A percentile compares a stretch with the other conserved stretches of the same genome.
Evolutionary conservation across 2,329 filamentous ascomycete species (phyloP).

Genomic region (Cryphonectria carpinicola): DNA sequence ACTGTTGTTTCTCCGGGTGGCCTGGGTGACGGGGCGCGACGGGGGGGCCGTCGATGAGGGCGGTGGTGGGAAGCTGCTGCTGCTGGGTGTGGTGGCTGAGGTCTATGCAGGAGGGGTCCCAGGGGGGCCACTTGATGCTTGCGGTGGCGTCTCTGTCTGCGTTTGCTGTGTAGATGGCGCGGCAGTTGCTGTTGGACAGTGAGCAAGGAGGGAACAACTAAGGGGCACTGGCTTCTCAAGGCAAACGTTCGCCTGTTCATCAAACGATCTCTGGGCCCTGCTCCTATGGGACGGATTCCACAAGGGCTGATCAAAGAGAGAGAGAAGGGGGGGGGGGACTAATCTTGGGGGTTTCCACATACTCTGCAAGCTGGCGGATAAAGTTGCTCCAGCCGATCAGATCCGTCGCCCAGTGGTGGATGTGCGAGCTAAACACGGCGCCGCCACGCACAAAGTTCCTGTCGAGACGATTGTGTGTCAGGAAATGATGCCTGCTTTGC

Average conservation of each 20-base stretch:
- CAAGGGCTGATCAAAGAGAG: neutral
- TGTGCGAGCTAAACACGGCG: conserved; percentile 45
- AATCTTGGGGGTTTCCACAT: neutral
- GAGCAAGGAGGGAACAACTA: neutral
- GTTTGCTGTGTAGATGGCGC: conserved; percentile 33
- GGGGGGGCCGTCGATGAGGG: conserved; percentile 36
- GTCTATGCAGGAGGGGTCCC: conserved; percentile 42
- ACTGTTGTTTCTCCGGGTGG: conserved; percentile 24
- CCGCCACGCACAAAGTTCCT: conserved; percentile 45
- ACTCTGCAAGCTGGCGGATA: conserved; percentile 44
- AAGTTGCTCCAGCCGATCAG: conserved; percentile 46
- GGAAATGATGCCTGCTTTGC: neutral
- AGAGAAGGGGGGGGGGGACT: too few species aligned
- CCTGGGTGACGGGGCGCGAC: conserved; percentile 34
- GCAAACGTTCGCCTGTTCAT: too few species aligned
- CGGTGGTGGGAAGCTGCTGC: conserved; percentile 25
- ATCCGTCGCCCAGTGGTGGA: conserved; percentile 48
- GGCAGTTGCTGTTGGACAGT: conserved; percentile 38
- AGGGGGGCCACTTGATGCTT: conserved; percentile 36
- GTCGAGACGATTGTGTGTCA: neutral
- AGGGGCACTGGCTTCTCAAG: neutral
- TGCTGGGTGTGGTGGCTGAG: conserved; percentile 37
- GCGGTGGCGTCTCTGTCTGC: neutral
- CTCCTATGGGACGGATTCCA: neutral
- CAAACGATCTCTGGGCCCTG: too few species aligned